Evolutionary conservation across 192 early-diverging fungal genomes (phyloP), one percentile per base, ranked within the genome.

Genomic region (Chytriomyces hyalinus): DNA sequence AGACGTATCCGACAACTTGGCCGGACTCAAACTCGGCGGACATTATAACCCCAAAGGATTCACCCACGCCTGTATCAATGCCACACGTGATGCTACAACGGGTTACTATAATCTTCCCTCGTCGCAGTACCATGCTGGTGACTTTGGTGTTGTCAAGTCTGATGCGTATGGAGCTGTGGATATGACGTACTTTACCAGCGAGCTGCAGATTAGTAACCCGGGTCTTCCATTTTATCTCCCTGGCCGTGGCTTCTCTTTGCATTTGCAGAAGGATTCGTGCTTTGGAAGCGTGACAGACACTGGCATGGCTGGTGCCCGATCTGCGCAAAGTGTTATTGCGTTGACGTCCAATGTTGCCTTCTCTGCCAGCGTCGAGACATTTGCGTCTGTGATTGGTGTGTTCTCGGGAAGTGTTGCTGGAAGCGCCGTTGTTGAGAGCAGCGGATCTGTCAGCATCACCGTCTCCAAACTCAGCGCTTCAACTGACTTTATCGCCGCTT

Each of bases 11-110:
- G 13, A 8, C 17, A 13, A 13, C 15, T 53, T 24, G 64, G 47
- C 49, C 11, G 65, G 53, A 13, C 22, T 50, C 11, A 48, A 17
- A 17, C 10, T 49, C 24, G 72, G 61, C n/a, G 46, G 28, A 13
- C 81, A 82, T 67, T 82, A 59, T 48, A 82, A 82, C 62, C 81
- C 81, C n/a, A 17, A 17, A 13, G 68, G 63, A 8, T 22, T 22
- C 11, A 22, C 2, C 9, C 81, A 82, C 50, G 61, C 73, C 7
- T 79, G 78, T 60, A 79, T 65, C 6, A 8, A 13, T 57, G 15
- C 20, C 15, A 20, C 53, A n/a, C 53, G 15, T 5, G 53, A 20
- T 57, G 13, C 53, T 20, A 57, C 13, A 13, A 57, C 53, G 53
- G 13, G 20, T 20, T n/a, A 24, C 45, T 11, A 77, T 46, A 36